phyloP scores from a whole-genome alignment of 169 alveolate genomes.

The Eimeria maxima region DNA sequence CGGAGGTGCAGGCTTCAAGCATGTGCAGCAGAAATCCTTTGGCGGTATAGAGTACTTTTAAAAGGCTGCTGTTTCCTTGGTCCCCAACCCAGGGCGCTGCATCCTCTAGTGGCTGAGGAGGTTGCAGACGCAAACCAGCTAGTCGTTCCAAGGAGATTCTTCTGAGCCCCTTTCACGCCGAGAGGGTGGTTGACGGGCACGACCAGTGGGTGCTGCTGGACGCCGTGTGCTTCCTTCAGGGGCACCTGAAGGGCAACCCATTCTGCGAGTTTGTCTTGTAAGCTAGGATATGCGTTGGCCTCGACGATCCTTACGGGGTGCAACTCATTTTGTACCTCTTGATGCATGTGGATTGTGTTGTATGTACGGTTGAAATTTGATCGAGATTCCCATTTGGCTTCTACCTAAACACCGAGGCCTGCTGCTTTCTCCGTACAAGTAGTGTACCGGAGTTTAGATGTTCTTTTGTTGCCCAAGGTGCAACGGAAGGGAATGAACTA shows the following conservation, averaged over 20 bases:
- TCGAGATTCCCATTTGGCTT: neutral
- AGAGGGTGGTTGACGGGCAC: neutral
- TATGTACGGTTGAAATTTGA: neutral
- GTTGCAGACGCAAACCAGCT: neutral
- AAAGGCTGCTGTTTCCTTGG: neutral
- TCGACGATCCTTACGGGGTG: neutral
- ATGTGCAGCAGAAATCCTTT: neutral
- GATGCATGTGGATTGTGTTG: neutral
- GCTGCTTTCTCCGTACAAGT: neutral
- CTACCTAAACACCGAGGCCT: neutral
- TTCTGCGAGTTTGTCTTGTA: neutral
- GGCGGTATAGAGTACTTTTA: neutral
- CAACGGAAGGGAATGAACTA: neutral
- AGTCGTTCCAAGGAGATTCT: neutral
- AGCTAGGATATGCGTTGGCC: neutral
- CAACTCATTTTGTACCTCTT: neutral
- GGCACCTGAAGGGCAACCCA: neutral
- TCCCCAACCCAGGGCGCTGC: neutral
- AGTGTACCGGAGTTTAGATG: neutral
- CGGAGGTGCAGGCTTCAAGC: neutral
- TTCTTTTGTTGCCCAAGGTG: neutral
- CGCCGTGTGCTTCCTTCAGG: neutral
- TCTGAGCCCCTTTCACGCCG: neutral
- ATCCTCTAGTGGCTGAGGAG: neutral
- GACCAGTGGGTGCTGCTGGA: neutral